Evolutionary conservation across 768 basidiomycete genomes (phyloP), one percentile per base, ranked within the genome.

Genomic region (Lactarius tabidus): DNA sequence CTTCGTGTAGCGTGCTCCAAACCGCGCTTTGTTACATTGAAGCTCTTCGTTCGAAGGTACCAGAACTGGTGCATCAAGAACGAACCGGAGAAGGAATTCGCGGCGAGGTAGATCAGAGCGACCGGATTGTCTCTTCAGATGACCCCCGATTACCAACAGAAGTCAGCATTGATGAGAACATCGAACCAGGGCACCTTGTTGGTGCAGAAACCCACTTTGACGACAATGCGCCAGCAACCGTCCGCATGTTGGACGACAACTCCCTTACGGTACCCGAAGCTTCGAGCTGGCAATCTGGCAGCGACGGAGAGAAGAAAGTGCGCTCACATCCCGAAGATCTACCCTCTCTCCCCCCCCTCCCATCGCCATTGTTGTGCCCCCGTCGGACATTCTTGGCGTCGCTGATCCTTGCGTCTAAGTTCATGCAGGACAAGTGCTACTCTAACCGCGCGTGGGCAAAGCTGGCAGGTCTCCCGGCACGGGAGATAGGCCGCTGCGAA

Each of bases 391-490:
- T 98, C 76, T 80, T 97, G 10, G 93, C 93, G 0, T 86, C 91
- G 0, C 79, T 98, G 48, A 93, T 98, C 62, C 81, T 93, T 59
- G 95, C 95, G 0, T 89, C 90, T 18, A 98, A 98, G 71, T 95
- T 95, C 73, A 86, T 90, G 67, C 93, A 95, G 77, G 95, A 98
- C 72, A 88, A 91, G 58, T 93, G 91, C 51, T 97, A 95, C 71
- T 94, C 92, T 17, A 96, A 97, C 74, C 85, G 87, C 31, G 94
- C 95, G 20, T 97, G 95, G 95, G 90, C 91, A 1, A 94, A 95
- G 72, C 82, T 98, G 7, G 91, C 90, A n/a, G 93, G 94, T 20
- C 81, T 98, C 2, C 85, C 88, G 0, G 86, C 92, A 6, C 78
- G 86, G 48, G 95, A 98, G 79, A 90, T 98, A 59, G 87, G 91